phyloP scores from a whole-genome alignment of 1,139 yeast genomes.

The Spathaspora sp. region DNA sequence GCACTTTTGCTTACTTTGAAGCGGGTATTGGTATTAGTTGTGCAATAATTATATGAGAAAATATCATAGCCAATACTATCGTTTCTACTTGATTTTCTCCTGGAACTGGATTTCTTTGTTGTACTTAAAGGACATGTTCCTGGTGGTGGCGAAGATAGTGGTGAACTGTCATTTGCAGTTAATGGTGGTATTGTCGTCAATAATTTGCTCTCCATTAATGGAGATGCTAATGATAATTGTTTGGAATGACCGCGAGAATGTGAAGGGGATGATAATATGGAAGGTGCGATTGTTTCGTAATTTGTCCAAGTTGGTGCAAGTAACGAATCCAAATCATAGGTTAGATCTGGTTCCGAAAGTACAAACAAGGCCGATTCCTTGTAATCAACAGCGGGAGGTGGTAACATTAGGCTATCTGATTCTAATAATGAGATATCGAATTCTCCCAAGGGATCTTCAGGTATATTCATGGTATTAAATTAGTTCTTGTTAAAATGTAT shows the following conservation, averaged over 20 bases:
- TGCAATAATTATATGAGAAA: slow-evolving; percentile 11
- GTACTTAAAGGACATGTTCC: not conserved
- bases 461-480: slow-evolving; percentile 2
- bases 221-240: slow-evolving; percentile 18
- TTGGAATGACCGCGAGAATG: slow-evolving; percentile 11
- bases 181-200: not conserved
- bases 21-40: slow-evolving; percentile 3
- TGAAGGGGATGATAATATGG: slow-evolving; percentile 7
- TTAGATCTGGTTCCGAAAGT: not conserved
- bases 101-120: not conserved
- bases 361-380: not conserved
- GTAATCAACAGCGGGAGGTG: not conserved
- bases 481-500: not conserved
- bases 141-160: not conserved
- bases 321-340: not conserved
- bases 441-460: slow-evolving; percentile 24
- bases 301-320: slow-evolving; percentile 8
- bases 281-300: slow-evolving; percentile 8
- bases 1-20: slow-evolving; percentile 10
- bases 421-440: slow-evolving; percentile 12
- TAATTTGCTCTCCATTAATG: slow-evolving; percentile 16
- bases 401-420: not conserved
- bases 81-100: slow-evolving; percentile 4
- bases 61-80: slow-evolving; percentile 9
- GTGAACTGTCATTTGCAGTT: not conserved